Evolutionary conservation across 2,329 filamentous ascomycete species (phyloP).

Genomic region (Fusarium continuum): DNA sequence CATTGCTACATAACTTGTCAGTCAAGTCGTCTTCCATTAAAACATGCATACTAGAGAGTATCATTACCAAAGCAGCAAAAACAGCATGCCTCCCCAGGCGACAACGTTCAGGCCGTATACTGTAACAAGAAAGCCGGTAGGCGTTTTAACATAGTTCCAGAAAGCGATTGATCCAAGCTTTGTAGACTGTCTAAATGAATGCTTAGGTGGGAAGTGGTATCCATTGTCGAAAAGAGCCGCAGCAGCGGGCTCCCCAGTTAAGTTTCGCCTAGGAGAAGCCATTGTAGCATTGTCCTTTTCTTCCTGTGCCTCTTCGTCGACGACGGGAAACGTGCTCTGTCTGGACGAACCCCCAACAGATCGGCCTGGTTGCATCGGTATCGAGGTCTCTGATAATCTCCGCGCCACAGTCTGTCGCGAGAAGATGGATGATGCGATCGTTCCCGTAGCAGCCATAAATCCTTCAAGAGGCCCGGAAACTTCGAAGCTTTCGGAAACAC

Average conservation of each 20-base stretch:
- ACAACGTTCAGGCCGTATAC: slow-evolving; percentile 85
- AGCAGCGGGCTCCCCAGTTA: slow-evolving; percentile 39
- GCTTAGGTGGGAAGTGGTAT: slow-evolving; percentile 71
- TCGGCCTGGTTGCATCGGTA: slow-evolving; percentile 21
- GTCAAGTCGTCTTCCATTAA: neutral
- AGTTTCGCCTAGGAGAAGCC: slow-evolving; percentile 8
- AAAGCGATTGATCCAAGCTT: slow-evolving; percentile 68
- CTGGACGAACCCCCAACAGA: slow-evolving; percentile 40
- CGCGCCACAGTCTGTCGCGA: slow-evolving; percentile 37
- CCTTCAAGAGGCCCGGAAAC: slow-evolving; percentile 58
- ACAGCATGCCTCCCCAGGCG: slow-evolving; percentile 92
- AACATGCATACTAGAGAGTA: neutral
- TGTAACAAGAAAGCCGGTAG: slow-evolving; percentile 78
- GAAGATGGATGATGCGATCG: slow-evolving; percentile 54
- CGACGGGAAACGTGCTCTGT: slow-evolving; percentile 29
- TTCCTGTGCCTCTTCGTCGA: slow-evolving; percentile 34
- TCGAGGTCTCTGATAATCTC: slow-evolving; percentile 29
- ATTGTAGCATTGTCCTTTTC: slow-evolving; percentile 8
- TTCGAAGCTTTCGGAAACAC: slow-evolving; percentile 52
- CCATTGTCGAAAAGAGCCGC: slow-evolving; percentile 66
- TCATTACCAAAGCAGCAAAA: slow-evolving; percentile 78
- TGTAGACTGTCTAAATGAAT: slow-evolving; percentile 67
- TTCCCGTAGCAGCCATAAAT: slow-evolving; percentile 58
- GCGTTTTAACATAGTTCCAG: slow-evolving; percentile 78
- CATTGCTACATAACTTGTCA: slow-evolving; percentile 35